A percentile compares a stretch with the other conserved stretches of the same genome.
These are phyloP conservation scores for Pyrus bretschneideri DNA, from an alignment of 306 rosid species.

Conservation along the genomic window DNA sequence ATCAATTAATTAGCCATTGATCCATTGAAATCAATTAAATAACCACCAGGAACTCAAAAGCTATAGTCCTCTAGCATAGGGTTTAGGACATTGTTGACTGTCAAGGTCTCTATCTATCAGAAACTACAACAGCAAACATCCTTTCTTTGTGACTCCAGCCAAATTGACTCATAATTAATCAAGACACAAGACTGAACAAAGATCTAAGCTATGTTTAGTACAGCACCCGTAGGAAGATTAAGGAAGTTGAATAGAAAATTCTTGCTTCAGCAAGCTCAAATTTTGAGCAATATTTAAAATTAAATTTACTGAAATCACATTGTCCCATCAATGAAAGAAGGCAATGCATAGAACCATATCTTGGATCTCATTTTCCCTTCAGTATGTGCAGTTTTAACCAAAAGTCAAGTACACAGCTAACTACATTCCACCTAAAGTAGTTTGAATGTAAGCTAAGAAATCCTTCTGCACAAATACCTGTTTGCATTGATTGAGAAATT, in stretches of 20 bases:
- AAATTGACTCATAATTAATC: neutral
- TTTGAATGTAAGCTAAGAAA: conserved; percentile 1
- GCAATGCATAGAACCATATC: neutral
- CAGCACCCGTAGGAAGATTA: neutral
- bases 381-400: conserved; percentile 1
- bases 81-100: conserved; percentile 4
- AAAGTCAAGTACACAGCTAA: neutral
- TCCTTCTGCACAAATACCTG: conserved; percentile 47
- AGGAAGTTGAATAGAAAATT: neutral
- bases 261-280: neutral
- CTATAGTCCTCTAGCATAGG: neutral
- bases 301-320: neutral
- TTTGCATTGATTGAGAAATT: conserved; percentile 42
- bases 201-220: neutral
- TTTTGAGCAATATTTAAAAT: too few relatives aligned
- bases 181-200: neutral
- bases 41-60: neutral
- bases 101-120: neutral
- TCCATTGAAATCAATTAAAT: neutral
- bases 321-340: neutral
- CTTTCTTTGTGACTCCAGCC: neutral
- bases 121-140: neutral
- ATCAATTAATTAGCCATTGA: neutral
- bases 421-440: conserved; percentile 2
- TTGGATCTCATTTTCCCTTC: conserved; percentile 9